These are phyloP conservation scores for Rhododendron griersonianum DNA, from an alignment of 148 eudicot species.

Conservation along the genomic window DNA sequence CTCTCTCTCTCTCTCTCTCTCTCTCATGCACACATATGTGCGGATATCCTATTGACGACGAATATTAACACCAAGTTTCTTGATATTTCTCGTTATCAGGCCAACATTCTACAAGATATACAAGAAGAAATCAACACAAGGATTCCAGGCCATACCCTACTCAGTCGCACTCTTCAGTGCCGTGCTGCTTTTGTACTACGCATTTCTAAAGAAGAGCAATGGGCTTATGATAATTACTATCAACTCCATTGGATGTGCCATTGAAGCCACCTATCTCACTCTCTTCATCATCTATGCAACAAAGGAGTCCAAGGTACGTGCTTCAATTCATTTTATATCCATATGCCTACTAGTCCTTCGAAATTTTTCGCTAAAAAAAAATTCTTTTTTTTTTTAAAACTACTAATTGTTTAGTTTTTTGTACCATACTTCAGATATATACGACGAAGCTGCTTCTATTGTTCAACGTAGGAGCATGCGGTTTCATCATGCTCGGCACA, in stretches of 20 bases:
- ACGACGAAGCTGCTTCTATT: constrained; percentile 43
- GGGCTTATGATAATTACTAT: constrained; percentile 54
- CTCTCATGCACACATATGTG: neutral
- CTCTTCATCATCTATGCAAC: constrained; percentile 65
- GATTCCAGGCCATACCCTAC: constrained; percentile 73
- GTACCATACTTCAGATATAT: constrained; percentile 24
- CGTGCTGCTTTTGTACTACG: constrained; percentile 68
- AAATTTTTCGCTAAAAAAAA: too few species aligned
- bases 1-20: neutral
- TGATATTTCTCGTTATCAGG: constrained; percentile 23
- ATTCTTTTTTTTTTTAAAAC: neutral
- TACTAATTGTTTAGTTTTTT: neutral
- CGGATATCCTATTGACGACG: neutral
- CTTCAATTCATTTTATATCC: neutral
- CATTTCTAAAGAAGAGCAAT: constrained; percentile 40
- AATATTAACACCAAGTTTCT: neutral
- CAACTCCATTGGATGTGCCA: constrained; percentile 49
- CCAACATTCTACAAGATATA: constrained; percentile 68
- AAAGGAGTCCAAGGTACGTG: constrained; percentile 48
- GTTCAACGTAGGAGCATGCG: constrained; percentile 41
- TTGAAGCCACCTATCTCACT: constrained; percentile 45
- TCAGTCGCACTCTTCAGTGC: constrained; percentile 73
- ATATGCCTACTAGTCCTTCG: neutral
- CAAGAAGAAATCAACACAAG: constrained; percentile 78
- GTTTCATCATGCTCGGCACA: constrained; percentile 37